Evolutionary conservation across 2,329 filamentous ascomycete genomes (phyloP).

Genomic region (Parastagonospora nodorum): DNA sequence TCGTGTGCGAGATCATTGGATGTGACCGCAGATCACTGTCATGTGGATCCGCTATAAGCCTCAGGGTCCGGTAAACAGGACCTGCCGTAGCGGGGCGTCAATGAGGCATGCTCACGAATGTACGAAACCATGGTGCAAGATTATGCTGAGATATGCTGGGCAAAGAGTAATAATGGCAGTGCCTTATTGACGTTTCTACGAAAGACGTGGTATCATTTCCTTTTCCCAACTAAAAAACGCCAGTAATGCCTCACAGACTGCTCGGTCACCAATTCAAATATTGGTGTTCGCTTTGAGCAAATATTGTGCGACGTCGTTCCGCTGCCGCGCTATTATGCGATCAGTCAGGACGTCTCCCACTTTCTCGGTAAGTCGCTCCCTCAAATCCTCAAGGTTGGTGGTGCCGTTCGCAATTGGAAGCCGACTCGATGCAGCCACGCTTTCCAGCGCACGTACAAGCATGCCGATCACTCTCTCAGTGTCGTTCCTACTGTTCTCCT

Average conservation of each 20-base stretch:
- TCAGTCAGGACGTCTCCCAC: constrained; percentile 52
- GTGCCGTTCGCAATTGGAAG: constrained; percentile 46
- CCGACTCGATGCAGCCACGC: constrained; percentile 56
- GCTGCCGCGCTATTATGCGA: constrained; percentile 38
- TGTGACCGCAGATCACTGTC: too few relatives aligned
- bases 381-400: constrained; percentile 47
- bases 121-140: too few relatives aligned
- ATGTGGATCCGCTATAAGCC: too few relatives aligned
- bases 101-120: too few relatives aligned
- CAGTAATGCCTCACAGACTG: constrained; percentile 1
- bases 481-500: constrained; percentile 61
- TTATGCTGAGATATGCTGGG: too few relatives aligned
- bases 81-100: too few relatives aligned
- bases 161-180: too few relatives aligned
- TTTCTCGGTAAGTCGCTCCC: constrained; percentile 48
- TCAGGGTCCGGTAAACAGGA: too few relatives aligned
- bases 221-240: not conserved
- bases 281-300: constrained; percentile 31
- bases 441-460: constrained; percentile 61
- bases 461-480: constrained; percentile 65
- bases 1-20: too few relatives aligned
- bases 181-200: not conserved
- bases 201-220: constrained; percentile 12
- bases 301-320: constrained; percentile 19
- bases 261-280: constrained; percentile 10